Evolutionary conservation across 2,329 filamentous ascomycete genomes (phyloP), one percentile per base, ranked within the genome.

Genomic region (Lithohypha guttulata): DNA sequence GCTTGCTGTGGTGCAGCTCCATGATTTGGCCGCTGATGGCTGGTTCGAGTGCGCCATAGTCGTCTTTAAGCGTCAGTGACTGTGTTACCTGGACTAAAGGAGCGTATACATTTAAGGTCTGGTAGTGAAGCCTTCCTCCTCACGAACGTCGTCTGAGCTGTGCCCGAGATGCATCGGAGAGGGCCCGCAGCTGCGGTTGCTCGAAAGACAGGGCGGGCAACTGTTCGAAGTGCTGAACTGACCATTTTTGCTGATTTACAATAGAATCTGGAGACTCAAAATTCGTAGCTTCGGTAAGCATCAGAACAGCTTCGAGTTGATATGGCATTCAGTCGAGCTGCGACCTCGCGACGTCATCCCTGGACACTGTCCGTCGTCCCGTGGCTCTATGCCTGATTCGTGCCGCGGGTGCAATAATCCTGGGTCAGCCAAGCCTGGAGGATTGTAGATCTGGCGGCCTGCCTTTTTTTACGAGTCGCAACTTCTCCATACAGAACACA

Each of bases 31-130:
- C 78, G 27, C 81, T 86, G 69, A 94, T 73, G 58, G 72, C 63
- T 51, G 75, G 76, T 69, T 98, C 91, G 55, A 98, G 85, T 37
- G 87, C 91, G 59, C 81, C 84, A 64, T 95, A 98, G 72, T 95
- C 91, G 61, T 96, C 89, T 94, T 19, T 4, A n/a, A 9, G 18
- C 20, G 14, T 27, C 32, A 34, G 33, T 34, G n/a, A n/a, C n/a
- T n/a, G n/a, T n/a, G n/a, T n/a, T n/a, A n/a, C n/a, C n/a, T n/a
- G n/a, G n/a, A n/a, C n/a, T n/a, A n/a, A n/a, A n/a, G n/a, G n/a
- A n/a, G n/a, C n/a, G n/a, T 74, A 47, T 71, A 84, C 81, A 86
- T 54, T 76, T 59, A 9, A 96, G 79, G 57, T 95, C 87, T 48
- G 91, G 91, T 28, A 98, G 81, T 28, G 87, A 94, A 37, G 84